Conservation (phyloP, 1,284 basidiomycete genomes). For the Mixia osmundae region DNA sequence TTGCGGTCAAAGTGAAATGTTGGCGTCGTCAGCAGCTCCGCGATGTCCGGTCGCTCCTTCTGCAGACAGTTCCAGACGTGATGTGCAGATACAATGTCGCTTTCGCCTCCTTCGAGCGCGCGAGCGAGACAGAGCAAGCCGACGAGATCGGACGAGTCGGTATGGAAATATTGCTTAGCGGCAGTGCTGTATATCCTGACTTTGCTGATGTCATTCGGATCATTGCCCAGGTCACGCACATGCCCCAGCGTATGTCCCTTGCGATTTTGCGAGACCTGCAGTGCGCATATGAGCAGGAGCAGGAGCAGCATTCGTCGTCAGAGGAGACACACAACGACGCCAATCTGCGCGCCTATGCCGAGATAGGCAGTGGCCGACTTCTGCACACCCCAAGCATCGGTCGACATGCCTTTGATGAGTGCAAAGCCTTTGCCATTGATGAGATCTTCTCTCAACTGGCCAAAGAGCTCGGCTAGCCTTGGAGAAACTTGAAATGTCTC, state of each 20-base stretch:
- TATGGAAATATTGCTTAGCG: constrained; percentile 25
- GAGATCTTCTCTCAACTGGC: constrained; percentile 14
- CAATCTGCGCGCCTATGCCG: constrained; percentile 10
- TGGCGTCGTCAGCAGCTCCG: constrained; percentile 21
- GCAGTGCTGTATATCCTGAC: constrained; percentile 26
- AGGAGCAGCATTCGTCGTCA: neutral
- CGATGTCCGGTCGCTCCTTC: constrained; percentile 24
- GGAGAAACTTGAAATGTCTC: constrained; percentile 17
- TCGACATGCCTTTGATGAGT: constrained; percentile 24
- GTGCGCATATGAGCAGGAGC: constrained; percentile 1
- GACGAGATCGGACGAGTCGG: constrained; percentile 21
- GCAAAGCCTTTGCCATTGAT: constrained; percentile 23
- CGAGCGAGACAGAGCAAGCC: constrained; percentile 26
- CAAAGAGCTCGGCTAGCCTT: constrained; percentile 12
- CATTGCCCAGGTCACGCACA: constrained; percentile 26
- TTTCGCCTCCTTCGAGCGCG: constrained; percentile 26
- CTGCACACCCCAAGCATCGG: constrained; percentile 20
- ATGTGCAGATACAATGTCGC: constrained; percentile 25
- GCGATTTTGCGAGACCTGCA: constrained; percentile 22
- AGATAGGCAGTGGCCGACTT: constrained; percentile 24
- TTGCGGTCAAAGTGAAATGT: constrained; percentile 24
- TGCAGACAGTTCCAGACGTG: constrained; percentile 26
- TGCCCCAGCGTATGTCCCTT: constrained; percentile 26
- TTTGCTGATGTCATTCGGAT: constrained; percentile 26
- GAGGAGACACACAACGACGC: constrained; percentile 2